Conservation (phyloP, 768 basidiomycete genomes). For the Hortiboletus flavorubellus region DNA sequence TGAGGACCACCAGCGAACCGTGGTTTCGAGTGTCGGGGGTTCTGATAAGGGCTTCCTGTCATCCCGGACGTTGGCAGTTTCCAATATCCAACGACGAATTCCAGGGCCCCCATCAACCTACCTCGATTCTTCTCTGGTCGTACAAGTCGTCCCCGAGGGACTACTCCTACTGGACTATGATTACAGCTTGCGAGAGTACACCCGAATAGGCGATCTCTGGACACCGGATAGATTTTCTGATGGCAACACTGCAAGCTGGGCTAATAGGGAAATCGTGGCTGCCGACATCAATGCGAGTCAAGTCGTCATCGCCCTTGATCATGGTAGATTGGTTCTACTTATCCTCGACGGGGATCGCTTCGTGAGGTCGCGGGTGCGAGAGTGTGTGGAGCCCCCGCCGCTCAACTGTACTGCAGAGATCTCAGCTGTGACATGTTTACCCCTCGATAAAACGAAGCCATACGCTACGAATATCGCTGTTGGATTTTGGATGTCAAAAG, state of each 20-base stretch:
- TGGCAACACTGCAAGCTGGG: slow-evolving; percentile 19
- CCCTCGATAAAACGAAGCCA: slow-evolving; percentile 44
- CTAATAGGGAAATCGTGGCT: slow-evolving; percentile 51
- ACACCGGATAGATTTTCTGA: slow-evolving; percentile 29
- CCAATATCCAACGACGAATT: slow-evolving; percentile 45
- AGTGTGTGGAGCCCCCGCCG: slow-evolving; percentile 22
- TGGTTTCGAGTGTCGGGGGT: slow-evolving; percentile 23
- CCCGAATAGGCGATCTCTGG: slow-evolving; percentile 41
- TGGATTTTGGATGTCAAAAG: slow-evolving; percentile 74
- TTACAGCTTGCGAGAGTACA: slow-evolving; percentile 38
- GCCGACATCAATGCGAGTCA: slow-evolving; percentile 71
- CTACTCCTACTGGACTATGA: slow-evolving; percentile 59
- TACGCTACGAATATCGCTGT: slow-evolving; percentile 54
- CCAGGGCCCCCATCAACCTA: slow-evolving; percentile 28
- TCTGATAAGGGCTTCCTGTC: slow-evolving; percentile 50
- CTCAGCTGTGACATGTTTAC: slow-evolving; percentile 65
- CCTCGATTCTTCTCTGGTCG: slow-evolving; percentile 49
- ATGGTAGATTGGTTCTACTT: slow-evolving; percentile 51
- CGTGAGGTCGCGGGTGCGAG: slow-evolving; percentile 25
- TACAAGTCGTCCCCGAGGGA: slow-evolving; percentile 68
- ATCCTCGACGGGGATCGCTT: slow-evolving; percentile 41
- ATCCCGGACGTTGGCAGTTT: slow-evolving; percentile 59
- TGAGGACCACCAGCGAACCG: slow-evolving; percentile 24
- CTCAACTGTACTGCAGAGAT: slow-evolving; percentile 45
- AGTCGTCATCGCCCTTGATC: slow-evolving; percentile 56